Evolutionary conservation across 805 yeast species (phyloP).

Genomic region (Lipomyces orientalis): DNA sequence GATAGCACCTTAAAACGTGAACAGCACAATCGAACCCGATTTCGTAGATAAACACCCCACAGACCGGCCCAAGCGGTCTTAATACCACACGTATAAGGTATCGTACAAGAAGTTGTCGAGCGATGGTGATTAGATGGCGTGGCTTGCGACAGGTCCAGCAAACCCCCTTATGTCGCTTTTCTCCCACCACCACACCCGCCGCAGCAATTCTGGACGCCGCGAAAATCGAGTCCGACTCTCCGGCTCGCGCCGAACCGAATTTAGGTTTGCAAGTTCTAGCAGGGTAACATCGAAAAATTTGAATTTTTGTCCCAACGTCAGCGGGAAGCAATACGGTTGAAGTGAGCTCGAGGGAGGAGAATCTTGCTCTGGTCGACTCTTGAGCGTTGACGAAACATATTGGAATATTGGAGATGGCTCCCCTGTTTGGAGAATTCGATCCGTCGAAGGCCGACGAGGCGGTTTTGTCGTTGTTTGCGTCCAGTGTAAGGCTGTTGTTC

Average conservation of each 20-base stretch:
- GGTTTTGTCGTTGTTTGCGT: conserved; percentile 24
- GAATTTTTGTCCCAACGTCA: too few relatives aligned
- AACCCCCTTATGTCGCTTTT: neutral
- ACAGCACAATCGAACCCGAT: neutral
- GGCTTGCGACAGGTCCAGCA: neutral
- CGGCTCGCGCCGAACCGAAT: too few relatives aligned
- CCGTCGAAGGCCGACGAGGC: conserved; percentile 14
- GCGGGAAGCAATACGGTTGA: neutral
- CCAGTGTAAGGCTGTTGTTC: conserved; percentile 22
- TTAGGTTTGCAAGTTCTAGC: too few relatives aligned
- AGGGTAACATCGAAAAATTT: too few relatives aligned
- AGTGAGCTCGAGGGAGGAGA: neutral
- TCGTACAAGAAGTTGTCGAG: too few relatives aligned
- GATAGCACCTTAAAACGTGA: neutral
- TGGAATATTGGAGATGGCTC: conserved; percentile 4
- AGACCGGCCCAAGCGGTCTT: neutral
- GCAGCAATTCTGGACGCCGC: neutral
- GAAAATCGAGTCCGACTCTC: neutral
- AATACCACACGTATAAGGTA: neutral
- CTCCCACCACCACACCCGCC: neutral
- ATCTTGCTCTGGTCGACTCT: too few relatives aligned
- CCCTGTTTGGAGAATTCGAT: conserved; percentile 23
- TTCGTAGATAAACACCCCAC: neutral
- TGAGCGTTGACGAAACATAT: neutral
- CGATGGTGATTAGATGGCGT: neutral